Percentiles rank a stretch among this genome's conserved stretches.
These are phyloP conservation scores for Puccinia brachypodii DNA, from an alignment of 1,284 basidiomycete genomes.

Conservation along the genomic window DNA sequence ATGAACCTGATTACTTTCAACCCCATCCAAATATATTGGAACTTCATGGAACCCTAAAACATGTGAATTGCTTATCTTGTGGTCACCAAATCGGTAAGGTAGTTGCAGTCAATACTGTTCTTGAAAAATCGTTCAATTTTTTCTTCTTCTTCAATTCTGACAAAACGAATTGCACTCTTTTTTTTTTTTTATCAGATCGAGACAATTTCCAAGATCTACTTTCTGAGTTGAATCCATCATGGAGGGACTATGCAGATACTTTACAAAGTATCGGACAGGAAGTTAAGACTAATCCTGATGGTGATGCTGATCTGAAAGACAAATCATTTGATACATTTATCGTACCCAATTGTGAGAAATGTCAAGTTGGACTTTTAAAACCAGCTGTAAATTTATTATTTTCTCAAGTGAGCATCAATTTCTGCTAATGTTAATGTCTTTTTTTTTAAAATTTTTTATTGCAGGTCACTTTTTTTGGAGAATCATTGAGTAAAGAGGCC, in stretches of 20 bases:
- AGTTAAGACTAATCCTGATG: slow-evolving; percentile 57
- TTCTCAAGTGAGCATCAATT: neutral
- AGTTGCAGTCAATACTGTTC: too few species aligned
- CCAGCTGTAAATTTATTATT: slow-evolving; percentile 49
- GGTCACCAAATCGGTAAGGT: slow-evolving; percentile 47
- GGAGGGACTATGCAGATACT: slow-evolving; percentile 53
- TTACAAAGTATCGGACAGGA: slow-evolving; percentile 52
- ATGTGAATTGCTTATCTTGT: slow-evolving; percentile 51
- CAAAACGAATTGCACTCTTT: too few species aligned
- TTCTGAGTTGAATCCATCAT: slow-evolving; percentile 54
- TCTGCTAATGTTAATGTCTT: neutral
- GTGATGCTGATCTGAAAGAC: slow-evolving; percentile 52
- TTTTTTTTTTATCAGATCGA: slow-evolving; percentile 50
- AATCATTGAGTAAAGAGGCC: slow-evolving; percentile 53
- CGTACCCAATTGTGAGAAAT: slow-evolving; percentile 55
- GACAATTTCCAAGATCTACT: slow-evolving; percentile 55
- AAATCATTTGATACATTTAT: slow-evolving; percentile 54
- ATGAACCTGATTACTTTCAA: slow-evolving; percentile 25
- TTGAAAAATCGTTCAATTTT: slow-evolving; percentile 50
- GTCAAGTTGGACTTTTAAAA: slow-evolving; percentile 55
- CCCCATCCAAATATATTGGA: slow-evolving; percentile 54
- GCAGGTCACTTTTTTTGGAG: slow-evolving; percentile 56
- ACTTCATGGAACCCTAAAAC: slow-evolving; percentile 54
- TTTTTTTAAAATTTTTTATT: neutral
- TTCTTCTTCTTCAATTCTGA: slow-evolving; percentile 53